Base-by-base conservation (phyloP, 2,329 filamentous ascomycete species). In the Curvularia lunata region DNA sequence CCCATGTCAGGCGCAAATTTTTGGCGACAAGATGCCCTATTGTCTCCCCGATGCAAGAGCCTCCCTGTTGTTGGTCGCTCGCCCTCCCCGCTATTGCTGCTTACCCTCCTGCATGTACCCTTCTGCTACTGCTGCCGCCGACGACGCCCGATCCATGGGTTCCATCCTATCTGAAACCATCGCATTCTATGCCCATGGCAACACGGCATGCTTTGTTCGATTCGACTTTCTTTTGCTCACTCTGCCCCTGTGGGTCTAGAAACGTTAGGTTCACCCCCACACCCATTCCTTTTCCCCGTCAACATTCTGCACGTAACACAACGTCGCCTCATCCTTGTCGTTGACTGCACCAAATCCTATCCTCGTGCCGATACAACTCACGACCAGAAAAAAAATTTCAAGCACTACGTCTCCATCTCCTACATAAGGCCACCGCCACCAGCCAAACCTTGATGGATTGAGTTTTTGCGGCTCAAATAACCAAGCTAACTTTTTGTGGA, bases 1-100 rank as follows among this genome's bases (percentile, higher is more conserved):
- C 23, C 38, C 19, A 42, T 42, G 40, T 42, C 45, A 50, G 50
- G 40, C 46, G 50, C 55, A 49, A 58, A 54, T 23, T 54, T 54
- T 48, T 48, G 45, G 42, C 50, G 45, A 42, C 40, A 42, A 42
- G 40, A 42, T 42, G 40, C 16, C 12, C 7, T n/a, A 37, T 32
- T 13, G 30, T n/a, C 32, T 37, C 5, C 32, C 9, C 9, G 27
- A 2, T 10, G 32, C 32, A 37, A n/a, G 32, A 37, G 32, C 32
- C 32, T 37, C 32, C 32, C 32, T 37, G 13, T 37, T 16, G 49
- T 41, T 56, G 23, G 48, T 41, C 30, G 30, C 30, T 32, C 13
- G 16, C 32, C 32, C 32, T 37, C 32, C 32, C 32, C 32, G 32
- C 32, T n/a, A 37, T 37, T 30, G 9, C 27, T 37, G 32, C 32